Conservation (phyloP, 2,329 filamentous ascomycete genomes). For the Aurifilum marmelostoma region DNA sequence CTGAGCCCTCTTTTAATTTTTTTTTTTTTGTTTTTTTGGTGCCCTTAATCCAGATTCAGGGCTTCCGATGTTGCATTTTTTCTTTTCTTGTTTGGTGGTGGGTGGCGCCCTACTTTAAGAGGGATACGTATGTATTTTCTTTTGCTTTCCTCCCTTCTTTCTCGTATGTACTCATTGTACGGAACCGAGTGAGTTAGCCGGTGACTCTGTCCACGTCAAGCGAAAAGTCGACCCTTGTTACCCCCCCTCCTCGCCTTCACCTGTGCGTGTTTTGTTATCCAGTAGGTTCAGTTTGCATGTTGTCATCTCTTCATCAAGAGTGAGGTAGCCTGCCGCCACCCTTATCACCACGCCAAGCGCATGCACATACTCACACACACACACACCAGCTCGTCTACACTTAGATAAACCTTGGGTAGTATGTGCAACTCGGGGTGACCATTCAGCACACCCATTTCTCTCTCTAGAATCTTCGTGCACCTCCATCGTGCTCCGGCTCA, state of each 20-base stretch:
- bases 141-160: too few relatives aligned
- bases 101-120: not conserved
- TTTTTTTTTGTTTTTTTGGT: not conserved
- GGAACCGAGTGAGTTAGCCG: not conserved
- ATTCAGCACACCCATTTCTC: not conserved
- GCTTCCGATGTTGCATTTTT: not conserved
- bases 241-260: not conserved
- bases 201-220: not conserved
- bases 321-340: not conserved
- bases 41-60: not conserved
- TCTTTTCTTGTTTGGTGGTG: not conserved
- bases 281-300: not conserved
- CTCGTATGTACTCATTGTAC: too few relatives aligned
- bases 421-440: not conserved
- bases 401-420: not conserved
- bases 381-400: not conserved
- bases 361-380: not conserved
- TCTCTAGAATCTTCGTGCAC: not conserved
- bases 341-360: not conserved
- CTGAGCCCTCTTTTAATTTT: not conserved
- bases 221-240: not conserved
- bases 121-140: too few relatives aligned
- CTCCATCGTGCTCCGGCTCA: not conserved
- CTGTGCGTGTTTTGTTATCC: not conserved
- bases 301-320: not conserved